phyloP scores from a whole-genome alignment of 768 basidiomycete genomes.

The Clitopilus passeckerianus region DNA sequence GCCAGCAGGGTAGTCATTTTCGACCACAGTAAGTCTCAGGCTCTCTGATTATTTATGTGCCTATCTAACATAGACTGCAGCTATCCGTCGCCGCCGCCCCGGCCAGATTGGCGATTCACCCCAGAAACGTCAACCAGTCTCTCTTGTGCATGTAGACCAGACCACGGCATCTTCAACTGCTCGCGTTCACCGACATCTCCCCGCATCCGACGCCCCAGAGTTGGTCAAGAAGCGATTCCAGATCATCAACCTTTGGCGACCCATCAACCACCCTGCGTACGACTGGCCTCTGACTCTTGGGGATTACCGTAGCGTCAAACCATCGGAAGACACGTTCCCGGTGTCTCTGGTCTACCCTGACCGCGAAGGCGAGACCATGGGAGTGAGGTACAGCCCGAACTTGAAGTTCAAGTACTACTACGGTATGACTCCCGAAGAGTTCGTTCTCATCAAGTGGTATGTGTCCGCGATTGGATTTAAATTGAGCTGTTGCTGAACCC shows the following conservation, averaged over 20 bases:
- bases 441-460: constrained; percentile 34
- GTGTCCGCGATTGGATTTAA: not conserved
- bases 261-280: constrained; percentile 29
- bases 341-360: constrained; percentile 26
- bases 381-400: constrained; percentile 22
- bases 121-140: constrained; percentile 29
- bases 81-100: constrained; percentile 29
- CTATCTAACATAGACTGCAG: constrained; percentile 11
- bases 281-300: constrained; percentile 36
- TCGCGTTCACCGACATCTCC: constrained; percentile 35
- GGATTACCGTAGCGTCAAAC: constrained; percentile 33
- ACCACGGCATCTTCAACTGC: constrained; percentile 25
- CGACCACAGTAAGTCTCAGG: constrained; percentile 44
- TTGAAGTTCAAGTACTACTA: constrained; percentile 33
- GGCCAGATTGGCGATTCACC: constrained; percentile 18
- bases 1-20: constrained; percentile 54
- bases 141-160: constrained; percentile 35
- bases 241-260: constrained; percentile 44
- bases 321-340: constrained; percentile 23
- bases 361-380: constrained; percentile 31
- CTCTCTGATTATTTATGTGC: not conserved
- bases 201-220: constrained; percentile 24
- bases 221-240: constrained; percentile 35
- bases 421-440: constrained; percentile 28
- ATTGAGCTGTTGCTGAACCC: no score